Base-by-base conservation (phyloP, 2,329 filamentous ascomycete genomes). In the Trichoderma atrobrunneum region DNA sequence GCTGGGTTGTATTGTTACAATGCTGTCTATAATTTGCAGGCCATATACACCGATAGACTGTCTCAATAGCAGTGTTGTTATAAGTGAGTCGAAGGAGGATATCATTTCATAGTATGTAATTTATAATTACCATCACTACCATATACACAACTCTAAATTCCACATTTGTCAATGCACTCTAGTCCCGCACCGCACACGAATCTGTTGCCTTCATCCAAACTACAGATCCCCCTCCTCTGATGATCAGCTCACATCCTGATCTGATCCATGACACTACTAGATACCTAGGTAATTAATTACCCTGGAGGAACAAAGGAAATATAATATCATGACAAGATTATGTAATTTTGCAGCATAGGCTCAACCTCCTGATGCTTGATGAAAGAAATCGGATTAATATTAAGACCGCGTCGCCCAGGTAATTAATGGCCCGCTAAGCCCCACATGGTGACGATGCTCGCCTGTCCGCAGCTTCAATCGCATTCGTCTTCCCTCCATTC, bases 381-480 rank as follows among this genome's bases (percentile, higher is more conserved):
- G n/a, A 54, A 54, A 54, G 48, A 54, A 24, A 54, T 24, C 72
- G 72, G 72, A 73, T 68, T 68, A 72, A 72, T 67, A 26, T 28
- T 28, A 70, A 70, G 28, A 54, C 67, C 67, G 67, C 54, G 24
- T 43, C 34, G 36, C 14, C 54, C 51, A 68, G 65, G 56, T 70
- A 62, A 70, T 70, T 51, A 70, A 68, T 60, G 65, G 34, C 65
- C 65, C 65, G 65, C 67, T 70, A 57, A 57, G 67, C 67, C 67
- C 72, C 72, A 72, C 72, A 69, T 73, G 72, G 70, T 69, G 72
- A 63, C 65, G 71, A 64, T 65, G 67, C 54, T 60, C 39, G 21
- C 48, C 39, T 60, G 48, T 56, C 34, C 26, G 61, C 57, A 67
- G 69, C 65, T 57, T 64, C 34, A 36, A 36, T 65, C 39, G 48